Base-by-base conservation (phyloP, 331 rosid species). In the Quercus tomentella region DNA sequence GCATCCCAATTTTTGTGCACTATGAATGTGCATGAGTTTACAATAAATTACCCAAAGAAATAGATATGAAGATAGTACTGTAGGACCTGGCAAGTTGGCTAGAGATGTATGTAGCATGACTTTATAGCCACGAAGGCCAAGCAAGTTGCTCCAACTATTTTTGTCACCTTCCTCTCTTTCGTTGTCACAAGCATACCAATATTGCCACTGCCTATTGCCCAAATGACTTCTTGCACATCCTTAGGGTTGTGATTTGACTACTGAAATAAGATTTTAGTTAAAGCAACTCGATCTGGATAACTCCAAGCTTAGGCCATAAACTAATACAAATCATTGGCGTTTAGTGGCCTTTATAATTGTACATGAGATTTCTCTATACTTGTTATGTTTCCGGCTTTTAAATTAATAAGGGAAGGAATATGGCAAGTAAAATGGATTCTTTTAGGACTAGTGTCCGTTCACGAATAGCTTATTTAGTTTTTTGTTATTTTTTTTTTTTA, bases 111-210 rank as follows among this genome's bases (percentile, higher is more conserved):
- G 72, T 33, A 23, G 51, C 70, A 71, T 43, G 75, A 45, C 56
- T 45, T 71, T 25, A 52, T n/a, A 7, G 76, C 79, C 82, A 56
- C 54, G 6, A 8, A 16, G 25, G 79, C 56, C 79, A 54, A 63
- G 52, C 79, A 82, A 73, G 52, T 78, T 73, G 72, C 41, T 78
- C 82, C 65, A 66, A 41, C 26, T 23, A 17, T 14, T 7, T 73
- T 78, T 67, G 82, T 78, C 76, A 56, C 62, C 72, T 33, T 77
- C 51, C 10, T 21, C 67, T 56, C 77, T 67, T 78, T 30, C 54
- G 33, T 56, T 41, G 37, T 72, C 74, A 31, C 1, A 75, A 9
- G 11, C 30, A 25, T 14, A 25, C 22, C 26, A 56, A 51, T n/a
- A 35, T 14, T 3, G 4, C 65, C 15, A 12, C 5, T 41, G 12